Base-by-base conservation (phyloP, 305 asterid species). In the Caryopteris hybrid region DNA sequence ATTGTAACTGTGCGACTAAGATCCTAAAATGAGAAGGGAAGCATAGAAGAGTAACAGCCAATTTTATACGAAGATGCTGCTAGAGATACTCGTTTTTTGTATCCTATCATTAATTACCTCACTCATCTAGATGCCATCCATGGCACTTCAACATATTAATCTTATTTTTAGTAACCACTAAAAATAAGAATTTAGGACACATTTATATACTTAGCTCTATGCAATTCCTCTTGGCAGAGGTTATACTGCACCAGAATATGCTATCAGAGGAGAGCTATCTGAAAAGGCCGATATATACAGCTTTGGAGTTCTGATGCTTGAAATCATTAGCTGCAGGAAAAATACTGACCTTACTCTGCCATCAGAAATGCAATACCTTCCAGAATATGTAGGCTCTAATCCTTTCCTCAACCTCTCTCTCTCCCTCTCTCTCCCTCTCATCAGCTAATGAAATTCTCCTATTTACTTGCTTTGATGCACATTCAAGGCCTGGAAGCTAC, bases 201-300 rank as follows among this genome's bases (percentile, higher is more conserved):
- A 72, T 3, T 69, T 18, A 14, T 74, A 29, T 22, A 23, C 36
- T 8, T 14, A 36, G 25, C 17, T 16, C 27, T 57, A 7, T 17
- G 12, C 18, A 57, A 5, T 61, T 48, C 38, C 5, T 6, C 46
- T 70, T 43, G 34, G 67, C 79, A 89, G 94, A 77, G 94, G 94
- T 39, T 89, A 89, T 74, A 86, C 94, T 10, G 96, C 96, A 34
- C 96, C 94, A 6, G 96, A 86, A 62, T 89, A 89, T 22, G 94
- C 91, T 70, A 52, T 89, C 33, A 73, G 94, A 77, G 96, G 96
- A 53, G 94, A 89, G 80, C 63, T 89, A 39, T 77, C 90, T 0
- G 94, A 89, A 76, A 89, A 89, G 80, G 96, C 90, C 29, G 96
- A 88, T 64, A 86, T 86, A 41, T 88, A 84, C 78, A 86, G 96